Percentiles rank a stretch among this genome's conserved stretches.
These are phyloP conservation scores for Solanum verrucosum DNA, from an alignment of 257 asterid species.

Conservation along the genomic window DNA sequence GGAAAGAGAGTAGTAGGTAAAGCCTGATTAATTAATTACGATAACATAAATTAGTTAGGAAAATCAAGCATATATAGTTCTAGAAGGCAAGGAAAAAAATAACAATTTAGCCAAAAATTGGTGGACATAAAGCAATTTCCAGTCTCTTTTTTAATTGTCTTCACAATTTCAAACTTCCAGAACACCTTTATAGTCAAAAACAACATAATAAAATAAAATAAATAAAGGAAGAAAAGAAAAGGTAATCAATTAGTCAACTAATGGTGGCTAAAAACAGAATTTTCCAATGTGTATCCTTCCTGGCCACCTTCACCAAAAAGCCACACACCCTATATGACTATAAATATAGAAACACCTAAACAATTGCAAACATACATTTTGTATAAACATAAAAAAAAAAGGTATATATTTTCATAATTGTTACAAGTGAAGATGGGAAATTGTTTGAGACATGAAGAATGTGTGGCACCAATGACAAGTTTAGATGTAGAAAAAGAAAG, in stretches of 20 bases:
- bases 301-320: background rate
- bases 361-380: background rate
- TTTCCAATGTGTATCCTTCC: background rate
- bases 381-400: background rate
- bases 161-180: background rate
- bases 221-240: background rate
- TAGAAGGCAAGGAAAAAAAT: background rate
- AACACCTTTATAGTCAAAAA: background rate
- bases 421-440: slow-evolving; percentile 30
- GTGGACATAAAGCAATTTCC: background rate
- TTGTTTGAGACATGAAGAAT: slow-evolving; percentile 18
- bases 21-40: background rate
- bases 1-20: background rate
- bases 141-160: background rate
- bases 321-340: background rate
- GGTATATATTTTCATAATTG: background rate
- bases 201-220: background rate
- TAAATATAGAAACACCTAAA: background rate
- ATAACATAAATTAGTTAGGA: background rate
- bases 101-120: background rate
- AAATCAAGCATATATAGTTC: background rate
- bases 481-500: slow-evolving; percentile 2
- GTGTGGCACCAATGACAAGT: background rate
- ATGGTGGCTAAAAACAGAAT: background rate
- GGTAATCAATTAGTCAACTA: background rate